phyloP scores from a whole-genome alignment of 164 flowering plant genomes.

The Berberis vulgaris region DNA sequence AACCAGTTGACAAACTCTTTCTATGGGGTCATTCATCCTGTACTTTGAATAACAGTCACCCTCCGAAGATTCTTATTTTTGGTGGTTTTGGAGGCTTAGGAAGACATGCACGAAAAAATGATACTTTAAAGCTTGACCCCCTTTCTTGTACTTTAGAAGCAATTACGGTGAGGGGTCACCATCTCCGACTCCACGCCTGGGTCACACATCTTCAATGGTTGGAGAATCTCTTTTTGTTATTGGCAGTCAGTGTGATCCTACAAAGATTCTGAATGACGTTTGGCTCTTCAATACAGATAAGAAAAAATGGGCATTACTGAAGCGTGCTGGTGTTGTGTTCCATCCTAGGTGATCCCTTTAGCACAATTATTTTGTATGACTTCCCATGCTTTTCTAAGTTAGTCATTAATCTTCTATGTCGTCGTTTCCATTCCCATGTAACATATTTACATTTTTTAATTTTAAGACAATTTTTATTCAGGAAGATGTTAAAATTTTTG shows the following conservation, averaged over 20 bases:
- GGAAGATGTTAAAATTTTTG: too few species aligned
- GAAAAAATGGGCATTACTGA: slow-evolving; percentile 42
- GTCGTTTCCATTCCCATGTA: too few species aligned
- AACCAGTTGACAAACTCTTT: slow-evolving; percentile 72
- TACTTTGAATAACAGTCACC: slow-evolving; percentile 15
- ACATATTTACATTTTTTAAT: too few species aligned
- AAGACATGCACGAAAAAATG: slow-evolving; percentile 81
- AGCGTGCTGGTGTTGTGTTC: slow-evolving; percentile 48
- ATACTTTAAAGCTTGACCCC: slow-evolving; percentile 51
- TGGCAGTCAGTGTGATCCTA: slow-evolving; percentile 88
- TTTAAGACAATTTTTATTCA: too few species aligned
- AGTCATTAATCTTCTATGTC: not conserved
- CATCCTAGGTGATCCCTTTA: slow-evolving; percentile 52
- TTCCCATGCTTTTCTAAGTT: not conserved
- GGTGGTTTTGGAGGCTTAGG: slow-evolving; percentile 97
- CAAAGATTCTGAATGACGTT: slow-evolving; percentile 61
- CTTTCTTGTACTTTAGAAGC: slow-evolving; percentile 28
- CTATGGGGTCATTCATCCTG: slow-evolving; percentile 91
- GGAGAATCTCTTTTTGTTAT: slow-evolving; percentile 62
- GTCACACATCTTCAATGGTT: slow-evolving; percentile 65
- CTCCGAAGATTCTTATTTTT: slow-evolving; percentile 43
- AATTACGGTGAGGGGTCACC: slow-evolving; percentile 35
- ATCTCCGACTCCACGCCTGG: slow-evolving; percentile 71
- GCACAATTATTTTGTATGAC: not conserved
- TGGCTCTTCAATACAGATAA: slow-evolving; percentile 51